Base-by-base conservation (phyloP, 2,329 filamentous ascomycete species). In the Fusarium sp. region DNA sequence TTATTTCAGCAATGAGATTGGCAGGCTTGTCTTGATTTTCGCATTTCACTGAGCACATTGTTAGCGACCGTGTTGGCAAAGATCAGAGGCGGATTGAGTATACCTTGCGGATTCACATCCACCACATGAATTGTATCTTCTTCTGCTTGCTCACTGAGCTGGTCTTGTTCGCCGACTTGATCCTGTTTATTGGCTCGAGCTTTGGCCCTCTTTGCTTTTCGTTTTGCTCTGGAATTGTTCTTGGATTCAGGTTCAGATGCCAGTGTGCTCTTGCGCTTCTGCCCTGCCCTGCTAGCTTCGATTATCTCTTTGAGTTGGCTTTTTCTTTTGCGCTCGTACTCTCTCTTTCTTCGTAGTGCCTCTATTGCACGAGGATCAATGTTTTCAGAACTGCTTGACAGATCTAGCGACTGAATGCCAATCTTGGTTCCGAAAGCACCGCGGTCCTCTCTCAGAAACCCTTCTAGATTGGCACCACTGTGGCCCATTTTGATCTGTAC, bases 401-500 rank as follows among this genome's bases (percentile, higher is more conserved):
- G 65, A 22, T 87, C 78, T 36, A 92, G 72, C 11, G 85, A 76
- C 13, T 80, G 79, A n/a, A 95, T 82, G 42, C 87, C 83, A n/a
- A 93, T 73, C 69, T 87, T 89, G 9, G 67, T 80, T 10, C 67
- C 65, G 11, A 36, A 81, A 11, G 73, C 67, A 2, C 72, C 71
- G 7, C 79, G 79, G 71, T 96, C 92, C 52, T 85, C 84, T 69
- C 91, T 89, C 22, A 97, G 78, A 54, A 83, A 88, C 3, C 92
- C 94, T 77, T 97, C 94, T 0, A 97, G 81, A 61, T 87, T 86
- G 6, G 78, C 76, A 26, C 77, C 81, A 46, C 84, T 83, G 49
- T 76, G 81, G 14, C 86, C 86, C 21, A 80, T 80, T 67, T 91
- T 93, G 66, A 94, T 84, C 21, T 91, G 91, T 5, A 97, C 84